phyloP scores from a whole-genome alignment of 225 moss, liverwort and hornwort genomes.

The Straminergon stramineum region DNA sequence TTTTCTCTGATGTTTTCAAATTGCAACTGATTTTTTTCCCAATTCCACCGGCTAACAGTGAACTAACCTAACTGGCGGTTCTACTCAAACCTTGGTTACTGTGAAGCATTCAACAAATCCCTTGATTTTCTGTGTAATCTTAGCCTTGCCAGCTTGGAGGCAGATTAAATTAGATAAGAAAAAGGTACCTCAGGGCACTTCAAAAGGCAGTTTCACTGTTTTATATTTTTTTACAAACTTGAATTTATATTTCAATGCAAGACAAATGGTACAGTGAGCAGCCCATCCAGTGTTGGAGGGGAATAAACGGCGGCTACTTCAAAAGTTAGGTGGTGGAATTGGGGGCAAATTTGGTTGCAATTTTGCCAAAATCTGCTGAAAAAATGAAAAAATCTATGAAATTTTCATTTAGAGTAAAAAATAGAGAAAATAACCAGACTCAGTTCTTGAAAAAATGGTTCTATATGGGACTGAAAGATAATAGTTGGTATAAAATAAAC shows the following conservation, averaged over 20 bases:
- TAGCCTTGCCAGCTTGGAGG: neutral
- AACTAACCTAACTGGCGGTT: neutral
- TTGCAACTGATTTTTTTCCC: neutral
- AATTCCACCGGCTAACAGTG: neutral
- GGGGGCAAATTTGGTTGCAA: neutral
- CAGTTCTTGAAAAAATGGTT: accelerated
- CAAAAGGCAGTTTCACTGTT: neutral
- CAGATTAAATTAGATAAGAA: neutral
- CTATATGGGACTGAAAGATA: neutral
- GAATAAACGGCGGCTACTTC: neutral
- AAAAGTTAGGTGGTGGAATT: neutral
- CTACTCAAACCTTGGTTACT: neutral
- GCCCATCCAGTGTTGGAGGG: neutral
- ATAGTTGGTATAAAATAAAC: too few relatives aligned
- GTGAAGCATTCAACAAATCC: neutral
- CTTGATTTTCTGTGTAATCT: neutral
- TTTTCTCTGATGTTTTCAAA: neutral
- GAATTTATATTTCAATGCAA: neutral
- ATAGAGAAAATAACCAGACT: neutral
- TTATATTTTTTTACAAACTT: neutral
- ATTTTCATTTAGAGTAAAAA: neutral
- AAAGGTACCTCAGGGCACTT: neutral
- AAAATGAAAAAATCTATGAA: neutral
- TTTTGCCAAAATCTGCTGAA: neutral
- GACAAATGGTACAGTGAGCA: neutral